Percentiles rank a stretch among this genome's conserved stretches.
These are phyloP conservation scores for Stromatinia cepivora DNA, from an alignment of 2,329 filamentous ascomycete genomes.

Conservation along the genomic window DNA sequence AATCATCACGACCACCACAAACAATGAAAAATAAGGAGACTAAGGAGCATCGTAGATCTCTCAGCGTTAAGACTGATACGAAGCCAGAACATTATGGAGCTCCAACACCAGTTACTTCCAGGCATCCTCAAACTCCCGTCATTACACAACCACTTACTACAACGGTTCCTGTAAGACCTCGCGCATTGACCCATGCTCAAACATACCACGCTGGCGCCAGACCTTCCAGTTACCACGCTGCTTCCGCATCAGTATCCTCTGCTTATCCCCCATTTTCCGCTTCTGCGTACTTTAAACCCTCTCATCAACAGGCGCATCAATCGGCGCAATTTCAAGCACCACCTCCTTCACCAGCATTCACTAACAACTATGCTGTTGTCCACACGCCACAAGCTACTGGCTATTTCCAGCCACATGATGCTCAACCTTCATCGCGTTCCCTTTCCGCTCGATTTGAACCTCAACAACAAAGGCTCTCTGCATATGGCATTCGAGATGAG, in stretches of 20 bases:
- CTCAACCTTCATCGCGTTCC: constrained; percentile 26
- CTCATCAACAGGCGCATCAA: background rate
- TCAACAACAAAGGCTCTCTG: constrained; percentile 28
- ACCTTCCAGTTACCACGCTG: constrained; percentile 19
- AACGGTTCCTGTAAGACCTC: constrained; percentile 18
- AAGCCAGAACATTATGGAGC: constrained; percentile 19
- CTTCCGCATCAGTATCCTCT: background rate
- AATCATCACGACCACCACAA: constrained; percentile 16
- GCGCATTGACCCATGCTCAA: constrained; percentile 14
- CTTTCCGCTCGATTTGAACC: constrained; percentile 34
- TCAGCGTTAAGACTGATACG: constrained; percentile 18
- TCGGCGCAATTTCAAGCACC: constrained; percentile 18
- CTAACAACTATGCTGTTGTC: constrained; percentile 14
- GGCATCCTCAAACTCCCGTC: constrained; percentile 16
- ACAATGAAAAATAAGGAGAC: constrained; percentile 13
- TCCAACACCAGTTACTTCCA: constrained; percentile 1
- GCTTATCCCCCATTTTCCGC: constrained; percentile 21
- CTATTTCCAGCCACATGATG: constrained; percentile 11
- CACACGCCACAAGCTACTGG: background rate
- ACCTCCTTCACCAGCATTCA: constrained; percentile 21
- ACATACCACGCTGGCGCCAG: constrained; percentile 9
- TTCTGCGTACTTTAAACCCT: constrained; percentile 18
- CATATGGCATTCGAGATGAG: constrained; percentile 27
- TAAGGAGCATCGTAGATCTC: constrained; percentile 17
- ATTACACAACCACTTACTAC: constrained; percentile 10